These are phyloP conservation scores for Clitoria ternatea DNA, from an alignment of 306 rosid species.

Conservation along the genomic window DNA sequence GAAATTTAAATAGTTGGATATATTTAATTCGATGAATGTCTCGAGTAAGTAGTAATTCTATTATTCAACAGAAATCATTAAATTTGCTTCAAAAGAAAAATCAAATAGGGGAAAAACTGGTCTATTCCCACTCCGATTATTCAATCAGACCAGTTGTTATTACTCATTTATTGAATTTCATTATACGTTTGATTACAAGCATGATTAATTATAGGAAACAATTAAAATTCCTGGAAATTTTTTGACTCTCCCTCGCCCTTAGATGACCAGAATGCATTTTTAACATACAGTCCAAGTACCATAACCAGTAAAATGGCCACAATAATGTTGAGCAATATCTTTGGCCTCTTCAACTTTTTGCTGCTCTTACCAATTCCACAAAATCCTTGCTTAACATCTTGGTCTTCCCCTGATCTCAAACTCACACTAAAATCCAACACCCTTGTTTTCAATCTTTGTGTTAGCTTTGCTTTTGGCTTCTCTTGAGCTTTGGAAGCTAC, in stretches of 20 bases:
- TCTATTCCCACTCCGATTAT: not conserved
- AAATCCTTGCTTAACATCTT: not conserved
- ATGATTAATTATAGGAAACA: not conserved
- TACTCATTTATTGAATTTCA: conserved; percentile 14
- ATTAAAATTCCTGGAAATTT: conserved; percentile 20
- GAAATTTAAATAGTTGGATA: too few relatives aligned
- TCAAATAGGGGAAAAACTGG: not conserved
- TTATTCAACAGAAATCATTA: not conserved
- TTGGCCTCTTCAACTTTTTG: conserved; percentile 20
- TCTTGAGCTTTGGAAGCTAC: not conserved
- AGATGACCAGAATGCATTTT: conserved; percentile 17
- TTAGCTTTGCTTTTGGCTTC: not conserved
- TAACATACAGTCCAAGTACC: conserved; percentile 35
- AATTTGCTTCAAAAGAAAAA: not conserved
- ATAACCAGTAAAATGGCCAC: conserved; percentile 32
- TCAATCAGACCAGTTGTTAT: not conserved
- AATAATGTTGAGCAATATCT: conserved; percentile 33
- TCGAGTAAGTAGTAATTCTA: too few relatives aligned
- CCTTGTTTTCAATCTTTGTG: conserved; percentile 18
- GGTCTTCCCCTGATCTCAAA: not conserved
- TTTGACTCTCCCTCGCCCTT: not conserved
- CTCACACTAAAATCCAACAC: conserved; percentile 18
- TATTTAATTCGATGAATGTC: too few relatives aligned
- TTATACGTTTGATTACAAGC: conserved; percentile 3
- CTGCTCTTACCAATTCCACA: not conserved